Evolutionary conservation across 2,329 filamentous ascomycete species (phyloP), one percentile per base, ranked within the genome.

Genomic region (Phoma sp.): DNA sequence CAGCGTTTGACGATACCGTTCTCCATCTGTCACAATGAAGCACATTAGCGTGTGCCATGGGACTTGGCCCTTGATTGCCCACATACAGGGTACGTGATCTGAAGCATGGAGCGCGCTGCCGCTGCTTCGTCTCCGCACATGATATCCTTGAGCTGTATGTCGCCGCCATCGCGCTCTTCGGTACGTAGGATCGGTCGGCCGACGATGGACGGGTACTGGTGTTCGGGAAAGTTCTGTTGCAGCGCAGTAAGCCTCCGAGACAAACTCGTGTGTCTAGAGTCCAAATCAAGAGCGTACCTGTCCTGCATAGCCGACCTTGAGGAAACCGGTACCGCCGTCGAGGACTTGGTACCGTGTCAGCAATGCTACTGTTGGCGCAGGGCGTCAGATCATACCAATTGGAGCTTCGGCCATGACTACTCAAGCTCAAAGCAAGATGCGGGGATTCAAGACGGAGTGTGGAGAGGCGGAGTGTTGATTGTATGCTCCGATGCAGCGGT

Each of bases 61-160:
- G 54, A 63, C 55, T 54, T 8, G 53, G 24, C 51, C 51, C 36
- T 33, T 55, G 29, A 33, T 49, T 37, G 56, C 51, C 31, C 47
- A 69, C 84, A 67, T 84, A 89, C 86, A 68, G 95, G 95, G 77
- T 99, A 99, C 78, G 90, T 96, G 74, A 99, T 96, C 78, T 99
- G 95, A 58, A 99, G 87, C 92, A 97, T 96, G 60, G 91, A 96
- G 72, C 95, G 88, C 64, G 95, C 94, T 49, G 92, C 92, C 15
- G 95, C 93, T 44, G 95, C 95, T 81, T 99, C 94, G 80, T 99
- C 95, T 76, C 95, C 95, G 80, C 94, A 98, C 95, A 99, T 99
- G 76, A 99, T 97, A 81, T 99, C 95, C 85, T 97, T 98, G 78
- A 93, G 86, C 66, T 88, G 81, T 62, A 88, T 84, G 70, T 88